These are phyloP conservation scores for Wickerhamiella alocasiicola DNA, from an alignment of 805 yeast genomes.

Conservation along the genomic window DNA sequence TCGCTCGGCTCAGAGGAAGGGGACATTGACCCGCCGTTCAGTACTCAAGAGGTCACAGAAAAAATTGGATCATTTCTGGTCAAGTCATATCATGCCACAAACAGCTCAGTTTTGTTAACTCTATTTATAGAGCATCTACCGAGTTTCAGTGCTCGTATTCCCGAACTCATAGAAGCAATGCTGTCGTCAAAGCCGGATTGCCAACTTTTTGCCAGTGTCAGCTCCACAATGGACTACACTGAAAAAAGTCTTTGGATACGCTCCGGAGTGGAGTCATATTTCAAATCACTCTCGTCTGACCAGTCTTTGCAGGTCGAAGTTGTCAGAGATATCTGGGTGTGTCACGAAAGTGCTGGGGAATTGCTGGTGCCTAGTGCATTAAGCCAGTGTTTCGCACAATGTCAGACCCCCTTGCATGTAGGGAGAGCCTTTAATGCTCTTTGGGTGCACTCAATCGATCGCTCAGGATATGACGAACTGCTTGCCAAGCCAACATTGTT, in stretches of 20 bases:
- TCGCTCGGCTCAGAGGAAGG: not conserved
- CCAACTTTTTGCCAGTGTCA: conserved; percentile 4
- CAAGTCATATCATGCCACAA: not conserved
- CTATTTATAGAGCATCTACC: conserved; percentile 6
- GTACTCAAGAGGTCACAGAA: conserved; percentile 19
- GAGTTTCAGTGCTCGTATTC: not conserved
- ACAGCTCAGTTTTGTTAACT: not conserved
- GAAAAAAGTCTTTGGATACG: conserved; percentile 9
- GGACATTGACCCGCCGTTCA: conserved; percentile 14
- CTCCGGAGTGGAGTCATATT: conserved; percentile 20
- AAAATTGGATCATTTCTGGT: conserved; percentile 19
- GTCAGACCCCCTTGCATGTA: conserved; percentile 28
- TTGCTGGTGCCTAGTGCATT: conserved; percentile 61
- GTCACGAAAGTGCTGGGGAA: conserved; percentile 42
- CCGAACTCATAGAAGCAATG: not conserved
- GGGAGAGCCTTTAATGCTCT: conserved; percentile 47
- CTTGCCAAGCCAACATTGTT: conserved; percentile 53
- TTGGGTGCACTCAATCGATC: conserved; percentile 64
- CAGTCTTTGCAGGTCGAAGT: conserved; percentile 58
- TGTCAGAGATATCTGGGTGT: conserved; percentile 48
- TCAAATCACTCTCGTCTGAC: conserved; percentile 26
- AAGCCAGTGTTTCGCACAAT: conserved; percentile 38
- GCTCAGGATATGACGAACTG: conserved; percentile 31
- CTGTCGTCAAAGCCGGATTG: conserved; percentile 7
- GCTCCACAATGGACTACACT: conserved; percentile 5